A percentile compares a stretch with the other conserved stretches of the same genome.
Evolutionary conservation across 345 rosid genomes (phyloP).

Genomic region (Heritiera littoralis): DNA sequence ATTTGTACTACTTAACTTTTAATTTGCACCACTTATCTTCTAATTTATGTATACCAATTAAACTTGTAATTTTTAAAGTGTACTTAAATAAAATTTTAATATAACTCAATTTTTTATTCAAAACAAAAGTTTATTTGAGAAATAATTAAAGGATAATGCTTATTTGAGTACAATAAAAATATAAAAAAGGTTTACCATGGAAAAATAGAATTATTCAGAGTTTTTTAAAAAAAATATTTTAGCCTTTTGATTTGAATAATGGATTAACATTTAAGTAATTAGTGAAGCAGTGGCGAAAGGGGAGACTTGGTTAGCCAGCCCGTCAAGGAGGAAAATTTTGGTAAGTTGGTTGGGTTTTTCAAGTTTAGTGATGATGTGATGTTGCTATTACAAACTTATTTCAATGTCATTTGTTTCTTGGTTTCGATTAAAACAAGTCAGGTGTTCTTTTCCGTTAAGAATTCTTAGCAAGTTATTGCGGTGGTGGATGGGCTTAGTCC

Average conservation of each 20-base stretch:
- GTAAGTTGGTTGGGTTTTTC: background rate
- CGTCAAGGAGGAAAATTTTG: background rate
- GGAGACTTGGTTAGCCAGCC: background rate
- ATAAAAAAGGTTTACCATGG: too few relatives aligned
- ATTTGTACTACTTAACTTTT: too few relatives aligned
- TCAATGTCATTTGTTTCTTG: background rate
- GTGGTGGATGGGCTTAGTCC: background rate
- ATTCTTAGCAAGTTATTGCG: background rate
- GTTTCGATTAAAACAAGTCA: background rate
- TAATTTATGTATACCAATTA: too few relatives aligned
- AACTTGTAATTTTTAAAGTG: too few relatives aligned
- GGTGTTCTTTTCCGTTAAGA: background rate
- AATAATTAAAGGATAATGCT: too few relatives aligned
- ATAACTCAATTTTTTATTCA: too few relatives aligned
- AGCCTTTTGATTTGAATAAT: background rate
- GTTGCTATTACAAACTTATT: background rate
- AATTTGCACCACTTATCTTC: too few relatives aligned
- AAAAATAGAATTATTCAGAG: too few relatives aligned
- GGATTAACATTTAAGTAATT: background rate
- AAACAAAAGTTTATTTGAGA: too few relatives aligned
- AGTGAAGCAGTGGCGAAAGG: background rate
- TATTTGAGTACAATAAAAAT: too few relatives aligned
- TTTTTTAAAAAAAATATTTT: too few relatives aligned
- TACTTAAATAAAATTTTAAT: too few relatives aligned
- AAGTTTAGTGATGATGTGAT: background rate